phyloP scores from a whole-genome alignment of 106 monocot species.

The Apostasia ramifera region DNA sequence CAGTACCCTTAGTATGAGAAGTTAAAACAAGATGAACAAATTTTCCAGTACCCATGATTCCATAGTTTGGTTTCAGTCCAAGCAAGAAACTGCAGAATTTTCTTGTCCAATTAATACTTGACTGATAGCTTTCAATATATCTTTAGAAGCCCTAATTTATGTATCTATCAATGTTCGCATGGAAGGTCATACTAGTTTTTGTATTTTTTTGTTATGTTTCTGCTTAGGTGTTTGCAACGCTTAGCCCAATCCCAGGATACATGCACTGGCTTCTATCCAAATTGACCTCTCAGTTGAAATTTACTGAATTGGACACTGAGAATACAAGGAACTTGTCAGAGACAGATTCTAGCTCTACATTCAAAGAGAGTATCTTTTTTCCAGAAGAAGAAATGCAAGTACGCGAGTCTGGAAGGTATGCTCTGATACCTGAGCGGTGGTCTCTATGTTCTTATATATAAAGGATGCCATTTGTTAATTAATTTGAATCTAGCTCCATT shows the following conservation, averaged over 20 bases:
- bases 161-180: not conserved
- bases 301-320: constrained; percentile 22
- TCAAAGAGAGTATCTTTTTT: constrained; percentile 54
- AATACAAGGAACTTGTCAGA: constrained; percentile 7
- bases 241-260: constrained; percentile 82
- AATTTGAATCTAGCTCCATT: too few relatives aligned
- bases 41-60: too few relatives aligned
- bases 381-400: constrained; percentile 64
- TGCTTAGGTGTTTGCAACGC: constrained; percentile 68
- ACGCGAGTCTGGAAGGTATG: constrained; percentile 39
- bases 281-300: constrained; percentile 50
- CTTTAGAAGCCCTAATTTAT: not conserved
- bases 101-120: too few relatives aligned
- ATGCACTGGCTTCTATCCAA: constrained; percentile 79
- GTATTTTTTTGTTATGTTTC: not conserved
- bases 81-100: not conserved
- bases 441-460: not conserved
- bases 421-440: not conserved
- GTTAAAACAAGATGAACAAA: too few relatives aligned
- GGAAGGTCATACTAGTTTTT: not conserved
- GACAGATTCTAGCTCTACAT: constrained; percentile 28
- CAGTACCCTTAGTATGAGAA: too few relatives aligned
- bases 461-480: too few relatives aligned
- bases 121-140: not conserved
- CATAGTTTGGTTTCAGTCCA: too few relatives aligned